Evolutionary conservation across 2,329 filamentous ascomycete species (phyloP).

Genomic region (Cladosporium halotolerans): DNA sequence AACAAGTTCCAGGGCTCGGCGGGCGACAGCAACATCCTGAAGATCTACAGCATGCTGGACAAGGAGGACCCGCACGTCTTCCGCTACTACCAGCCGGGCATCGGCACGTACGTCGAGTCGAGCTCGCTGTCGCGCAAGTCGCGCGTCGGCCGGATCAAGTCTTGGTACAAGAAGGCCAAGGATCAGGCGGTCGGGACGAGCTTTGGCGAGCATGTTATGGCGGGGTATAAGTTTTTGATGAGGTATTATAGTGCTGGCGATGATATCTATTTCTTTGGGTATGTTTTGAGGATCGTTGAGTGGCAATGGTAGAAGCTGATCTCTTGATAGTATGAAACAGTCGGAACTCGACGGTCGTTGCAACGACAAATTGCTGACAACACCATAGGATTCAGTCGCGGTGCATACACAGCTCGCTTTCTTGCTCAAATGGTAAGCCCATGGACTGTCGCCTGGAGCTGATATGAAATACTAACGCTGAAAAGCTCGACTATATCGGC

Average conservation of each 20-base stretch:
- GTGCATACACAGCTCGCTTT: slow-evolving; percentile 32
- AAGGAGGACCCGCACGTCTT: slow-evolving; percentile 54
- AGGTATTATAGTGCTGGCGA: slow-evolving; percentile 27
- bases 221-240: slow-evolving; percentile 58
- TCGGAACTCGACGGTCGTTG: no score
- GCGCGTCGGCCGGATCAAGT: slow-evolving; percentile 49
- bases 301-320: not conserved
- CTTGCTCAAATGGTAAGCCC: slow-evolving; percentile 52
- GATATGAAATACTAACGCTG: slow-evolving; percentile 39
- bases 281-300: not conserved
- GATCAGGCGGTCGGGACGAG: slow-evolving; percentile 75
- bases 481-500: slow-evolving; percentile 67
- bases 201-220: slow-evolving; percentile 77
- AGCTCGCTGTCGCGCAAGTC: slow-evolving; percentile 54
- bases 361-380: not conserved
- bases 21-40: slow-evolving; percentile 48
- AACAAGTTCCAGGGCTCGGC: slow-evolving; percentile 38
- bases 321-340: no score
- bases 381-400: slow-evolving; percentile 25
- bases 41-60: slow-evolving; percentile 68
- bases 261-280: slow-evolving; percentile 30
- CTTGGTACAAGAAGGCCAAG: slow-evolving; percentile 66
- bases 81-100: slow-evolving; percentile 62
- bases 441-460: not conserved
- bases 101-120: slow-evolving; percentile 65